Conservation (phyloP, 192 early-diverging fungal species). For the Kickxella alabastrina region DNA sequence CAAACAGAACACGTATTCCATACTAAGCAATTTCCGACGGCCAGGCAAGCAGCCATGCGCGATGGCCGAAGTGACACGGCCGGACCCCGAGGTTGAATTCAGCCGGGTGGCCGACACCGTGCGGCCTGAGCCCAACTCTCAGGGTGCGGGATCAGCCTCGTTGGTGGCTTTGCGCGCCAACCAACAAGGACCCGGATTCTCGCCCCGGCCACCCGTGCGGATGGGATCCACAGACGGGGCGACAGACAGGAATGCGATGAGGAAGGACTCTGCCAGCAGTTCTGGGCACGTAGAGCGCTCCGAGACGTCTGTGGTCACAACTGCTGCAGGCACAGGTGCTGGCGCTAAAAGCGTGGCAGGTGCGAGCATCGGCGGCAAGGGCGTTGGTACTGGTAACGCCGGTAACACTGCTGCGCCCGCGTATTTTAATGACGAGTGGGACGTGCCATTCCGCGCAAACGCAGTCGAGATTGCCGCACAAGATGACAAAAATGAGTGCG, state of each 20-base stretch:
- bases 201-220: neutral
- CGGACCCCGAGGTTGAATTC: constrained; percentile 41
- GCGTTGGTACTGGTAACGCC: neutral
- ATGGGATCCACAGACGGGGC: neutral
- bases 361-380: neutral
- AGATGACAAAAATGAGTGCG: constrained; percentile 46
- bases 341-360: neutral
- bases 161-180: constrained; percentile 34
- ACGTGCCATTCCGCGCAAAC: constrained; percentile 38
- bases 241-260: neutral
- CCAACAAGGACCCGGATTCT: constrained; percentile 24
- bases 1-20: constrained; percentile 14
- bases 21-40: constrained; percentile 25
- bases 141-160: constrained; percentile 25
- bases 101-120: constrained; percentile 18
- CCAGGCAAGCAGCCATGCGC: constrained; percentile 18
- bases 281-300: neutral
- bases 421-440: constrained; percentile 29
- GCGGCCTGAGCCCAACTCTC: constrained; percentile 12
- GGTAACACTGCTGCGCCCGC: constrained; percentile 3
- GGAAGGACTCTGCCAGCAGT: neutral
- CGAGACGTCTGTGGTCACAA: neutral
- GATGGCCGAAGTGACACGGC: constrained; percentile 44
- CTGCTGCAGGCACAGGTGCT: neutral
- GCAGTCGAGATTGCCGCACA: constrained; percentile 48